Evolutionary conservation across 2,329 filamentous ascomycete species (phyloP), one percentile per base, ranked within the genome.

Genomic region (Alternaria sp.): DNA sequence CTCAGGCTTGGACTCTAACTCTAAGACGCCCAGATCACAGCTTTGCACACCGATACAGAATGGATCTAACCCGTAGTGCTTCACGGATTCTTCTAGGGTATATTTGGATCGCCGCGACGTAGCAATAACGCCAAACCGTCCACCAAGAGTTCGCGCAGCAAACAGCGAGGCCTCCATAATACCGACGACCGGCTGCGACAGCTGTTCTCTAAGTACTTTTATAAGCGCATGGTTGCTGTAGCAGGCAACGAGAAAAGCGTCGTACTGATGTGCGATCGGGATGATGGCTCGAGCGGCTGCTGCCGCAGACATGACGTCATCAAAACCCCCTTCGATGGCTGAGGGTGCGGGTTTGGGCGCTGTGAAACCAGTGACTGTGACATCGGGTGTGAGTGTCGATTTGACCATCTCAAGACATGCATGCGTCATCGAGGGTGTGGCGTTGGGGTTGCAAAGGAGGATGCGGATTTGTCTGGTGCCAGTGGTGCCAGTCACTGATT

Each of bases 131-230:
- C 53, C 43, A n/a, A 55, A 48, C 6, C 43, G n/a, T 2, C 79
- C 78, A 2, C 84, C 85, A 2, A 86, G 76, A 57, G 84, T 85
- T 8, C 83, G 71, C 6, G 83, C 81, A 6, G 82, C 77, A 64
- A 87, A 85, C 3, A 85, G 74, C 4, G 72, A 78, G 1, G 83
- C 82, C 68, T 85, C 83, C 82, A 85, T 85, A 58, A 85, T 85
- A 3, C 84, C 83, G 3, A 84, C 79, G 5, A 81, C 74, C 0
- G 83, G 83, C 49, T 82, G 72, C 43, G 50, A 54, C 12, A 82
- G 77, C 54, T 84, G 82, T 63, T 85, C 83, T 1, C 82, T 75
- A 32, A 85, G 73, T 69, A 82, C 81, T 20, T 74, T 70, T 58
- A 82, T 82, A 4, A 85, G 74, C 2, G 81, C 79, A 59, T 85